Evolutionary conservation across 257 asterid genomes (phyloP).

Genomic region (Solanum pennellii): DNA sequence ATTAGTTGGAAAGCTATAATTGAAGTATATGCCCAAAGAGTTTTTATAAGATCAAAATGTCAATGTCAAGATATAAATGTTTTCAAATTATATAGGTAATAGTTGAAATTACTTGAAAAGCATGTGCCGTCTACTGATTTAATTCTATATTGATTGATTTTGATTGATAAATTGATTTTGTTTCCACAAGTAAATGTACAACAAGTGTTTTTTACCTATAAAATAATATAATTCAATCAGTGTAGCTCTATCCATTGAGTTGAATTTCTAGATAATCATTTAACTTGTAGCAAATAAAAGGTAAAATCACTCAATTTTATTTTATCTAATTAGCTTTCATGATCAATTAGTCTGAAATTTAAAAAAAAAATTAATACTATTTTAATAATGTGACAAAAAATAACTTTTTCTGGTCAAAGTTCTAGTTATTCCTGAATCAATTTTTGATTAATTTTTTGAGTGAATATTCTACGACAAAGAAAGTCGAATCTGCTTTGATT

Average conservation of each 20-base stretch:
- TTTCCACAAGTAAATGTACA: background rate
- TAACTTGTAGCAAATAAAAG: background rate
- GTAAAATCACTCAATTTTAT: background rate
- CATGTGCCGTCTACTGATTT: background rate
- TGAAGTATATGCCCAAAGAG: background rate
- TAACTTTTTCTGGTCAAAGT: background rate
- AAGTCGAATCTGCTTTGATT: too few relatives aligned
- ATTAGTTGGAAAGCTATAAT: too few relatives aligned
- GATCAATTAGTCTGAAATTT: background rate
- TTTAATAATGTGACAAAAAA: background rate
- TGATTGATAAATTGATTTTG: background rate
- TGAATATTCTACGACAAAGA: background rate
- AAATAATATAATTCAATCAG: background rate
- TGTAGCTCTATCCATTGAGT: background rate
- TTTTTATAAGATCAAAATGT: background rate
- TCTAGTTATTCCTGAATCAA: background rate
- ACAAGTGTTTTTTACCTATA: background rate
- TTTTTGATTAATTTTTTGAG: background rate
- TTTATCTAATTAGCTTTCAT: background rate
- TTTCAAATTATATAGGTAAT: background rate
- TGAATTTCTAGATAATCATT: background rate
- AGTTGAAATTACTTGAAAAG: background rate
- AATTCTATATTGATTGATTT: background rate
- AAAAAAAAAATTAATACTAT: too few relatives aligned
- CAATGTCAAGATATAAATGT: background rate